These are phyloP conservation scores for Penstemon davidsonii DNA, from an alignment of 257 asterid species.

Conservation along the genomic window DNA sequence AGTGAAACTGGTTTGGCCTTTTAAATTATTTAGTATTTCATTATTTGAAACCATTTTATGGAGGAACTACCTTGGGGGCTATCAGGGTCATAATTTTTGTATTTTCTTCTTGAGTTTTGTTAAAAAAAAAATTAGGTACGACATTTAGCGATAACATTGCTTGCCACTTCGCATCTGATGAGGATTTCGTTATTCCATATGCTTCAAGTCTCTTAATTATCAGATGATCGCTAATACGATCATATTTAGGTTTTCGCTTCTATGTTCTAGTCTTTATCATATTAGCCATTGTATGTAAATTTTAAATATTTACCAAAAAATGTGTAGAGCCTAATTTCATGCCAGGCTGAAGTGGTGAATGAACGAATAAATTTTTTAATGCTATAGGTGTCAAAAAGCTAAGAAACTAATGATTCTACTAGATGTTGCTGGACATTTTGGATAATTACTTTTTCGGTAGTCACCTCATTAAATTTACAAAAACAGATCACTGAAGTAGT, in stretches of 20 bases:
- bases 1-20: conserved; percentile 5
- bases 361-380: not conserved
- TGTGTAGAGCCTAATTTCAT: too few relatives aligned
- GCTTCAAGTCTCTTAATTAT: not conserved
- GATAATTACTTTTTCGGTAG: conserved; percentile 1
- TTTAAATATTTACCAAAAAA: too few relatives aligned
- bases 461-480: not conserved
- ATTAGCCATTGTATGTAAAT: too few relatives aligned
- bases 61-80: conserved; percentile 7
- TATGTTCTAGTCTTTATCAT: too few relatives aligned
- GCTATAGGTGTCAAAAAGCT: not conserved
- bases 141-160: not conserved
- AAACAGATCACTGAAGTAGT: not conserved
- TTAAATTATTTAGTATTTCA: conserved; percentile 1
- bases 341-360: too few relatives aligned
- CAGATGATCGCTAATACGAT: too few relatives aligned
- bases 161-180: conserved; percentile 6
- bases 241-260: too few relatives aligned
- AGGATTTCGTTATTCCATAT: not conserved
- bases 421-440: not conserved
- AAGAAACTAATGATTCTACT: not conserved
- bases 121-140: not conserved
- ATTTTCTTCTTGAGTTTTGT: conserved; percentile 5
- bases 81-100: not conserved
- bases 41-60: conserved; percentile 12